Evolutionary conservation across 2,329 filamentous ascomycete species (phyloP), one percentile per base, ranked within the genome.

Genomic region (Neonectria coccinea): DNA sequence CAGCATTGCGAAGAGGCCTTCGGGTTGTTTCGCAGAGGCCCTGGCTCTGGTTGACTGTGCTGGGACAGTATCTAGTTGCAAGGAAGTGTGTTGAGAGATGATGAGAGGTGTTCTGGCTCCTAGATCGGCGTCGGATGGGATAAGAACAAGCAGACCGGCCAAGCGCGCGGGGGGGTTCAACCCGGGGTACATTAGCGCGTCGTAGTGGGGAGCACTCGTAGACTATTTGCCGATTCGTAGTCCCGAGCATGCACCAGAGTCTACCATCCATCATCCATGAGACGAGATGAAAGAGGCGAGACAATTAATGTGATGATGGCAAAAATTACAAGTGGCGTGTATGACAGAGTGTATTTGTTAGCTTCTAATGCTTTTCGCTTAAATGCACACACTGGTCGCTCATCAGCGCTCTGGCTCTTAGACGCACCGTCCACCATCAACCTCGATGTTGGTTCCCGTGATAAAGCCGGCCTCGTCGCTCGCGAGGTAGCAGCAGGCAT

Each of bases 391-490:
- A 4, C 10, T 20, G 9, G 12, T 12, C 48, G 31, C n/a, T 14
- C 48, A 36, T 51, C 5, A 2, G 16, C 10, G n/a, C 39, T 10
- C 9, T 7, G 11, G 18, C 1, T 6, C 36, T 65, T 55, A 76
- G 6, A 76, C 71, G 41, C 73, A 76, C 14, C 72, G 68, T n/a
- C 73, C 75, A 5, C 76, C 73, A 42, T 77, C 75, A 7, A 76
- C 74, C 57, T 91, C 86, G 66, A 93, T 80, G 66, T 91, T 90
- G n/a, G 89, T 84, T 0, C 91, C 91, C 0, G 90, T 92, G 67
- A 94, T 86, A 71, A 93, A 93, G 3, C 81, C 84, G 0, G 88
- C 89, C 73, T 93, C 91, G 29, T 92, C 89, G 64, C 89, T 91
- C 2, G 89, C 89, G 50, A 94, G 76, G 74, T 90, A 94, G 18